These are phyloP conservation scores for Lentithecium fluviatile DNA, from an alignment of 495 filamentous ascomycete genomes.

Conservation along the genomic window DNA sequence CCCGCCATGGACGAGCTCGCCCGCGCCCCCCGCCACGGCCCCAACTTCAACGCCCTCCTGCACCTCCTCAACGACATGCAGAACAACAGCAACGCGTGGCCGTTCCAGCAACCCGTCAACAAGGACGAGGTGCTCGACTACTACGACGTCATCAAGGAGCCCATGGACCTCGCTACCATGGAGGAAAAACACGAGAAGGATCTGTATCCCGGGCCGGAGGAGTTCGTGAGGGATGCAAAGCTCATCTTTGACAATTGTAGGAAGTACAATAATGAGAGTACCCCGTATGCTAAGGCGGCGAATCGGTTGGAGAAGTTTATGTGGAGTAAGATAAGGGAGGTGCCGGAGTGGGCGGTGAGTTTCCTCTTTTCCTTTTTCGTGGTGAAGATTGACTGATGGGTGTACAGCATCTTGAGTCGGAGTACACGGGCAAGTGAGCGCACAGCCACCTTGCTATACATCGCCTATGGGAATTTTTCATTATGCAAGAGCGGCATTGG, in stretches of 20 bases:
- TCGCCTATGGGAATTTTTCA: too few relatives aligned
- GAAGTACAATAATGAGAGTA: constrained; percentile 93
- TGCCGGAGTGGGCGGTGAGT: constrained; percentile 76
- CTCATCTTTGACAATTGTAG: constrained; percentile 94
- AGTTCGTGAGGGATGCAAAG: constrained; percentile 87
- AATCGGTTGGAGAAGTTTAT: constrained; percentile 96
- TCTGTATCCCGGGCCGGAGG: constrained; percentile 84
- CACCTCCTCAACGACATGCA: constrained; percentile 94
- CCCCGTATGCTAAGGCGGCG: constrained; percentile 91
- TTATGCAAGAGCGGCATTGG: too few relatives aligned
- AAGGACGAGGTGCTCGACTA: constrained; percentile 94
- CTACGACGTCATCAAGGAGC: constrained; percentile 96
- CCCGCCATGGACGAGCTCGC: constrained; percentile 97
- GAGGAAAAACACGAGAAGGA: constrained; percentile 93
- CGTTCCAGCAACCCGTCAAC: constrained; percentile 91
- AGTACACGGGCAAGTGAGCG: constrained; percentile 20
- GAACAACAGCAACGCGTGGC: constrained; percentile 88
- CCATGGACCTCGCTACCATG: constrained; percentile 97
- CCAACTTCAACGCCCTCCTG: constrained; percentile 89
- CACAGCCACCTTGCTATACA: too few relatives aligned
- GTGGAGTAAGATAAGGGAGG: constrained; percentile 87
- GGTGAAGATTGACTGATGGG: neutral
- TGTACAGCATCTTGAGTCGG: constrained; percentile 23
- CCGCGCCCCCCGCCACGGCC: constrained; percentile 93
- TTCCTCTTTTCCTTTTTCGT: neutral